Percentiles rank a stretch among this genome's conserved stretches.
Conservation (phyloP, 1,139 yeast genomes). For the Protomyces inouyei region DNA sequence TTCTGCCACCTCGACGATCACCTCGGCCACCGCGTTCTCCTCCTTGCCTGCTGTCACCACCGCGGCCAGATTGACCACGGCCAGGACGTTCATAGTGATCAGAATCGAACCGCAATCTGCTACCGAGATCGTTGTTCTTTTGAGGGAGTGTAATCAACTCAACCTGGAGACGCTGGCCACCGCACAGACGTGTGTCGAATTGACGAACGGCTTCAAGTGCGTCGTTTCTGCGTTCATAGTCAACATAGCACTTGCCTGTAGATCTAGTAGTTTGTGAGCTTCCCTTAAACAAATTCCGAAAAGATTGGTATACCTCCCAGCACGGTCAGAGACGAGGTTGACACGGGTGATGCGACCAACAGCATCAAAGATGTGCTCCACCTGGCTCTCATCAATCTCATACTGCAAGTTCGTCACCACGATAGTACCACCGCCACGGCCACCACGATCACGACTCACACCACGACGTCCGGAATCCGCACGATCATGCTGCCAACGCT, state of each 20-base stretch:
- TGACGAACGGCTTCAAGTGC: neutral
- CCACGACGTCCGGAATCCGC: neutral
- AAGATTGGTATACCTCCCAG: conserved; percentile 9
- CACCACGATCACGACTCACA: neutral
- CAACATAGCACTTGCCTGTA: neutral
- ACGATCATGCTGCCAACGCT: conserved; percentile 18
- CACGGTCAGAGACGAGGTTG: conserved; percentile 19
- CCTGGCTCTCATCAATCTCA: conserved; percentile 4
- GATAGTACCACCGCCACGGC: neutral
- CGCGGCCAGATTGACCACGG: neutral
- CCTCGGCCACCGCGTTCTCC: neutral
- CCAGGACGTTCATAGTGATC: neutral
- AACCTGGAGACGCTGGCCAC: neutral
- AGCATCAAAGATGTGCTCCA: conserved; percentile 11
- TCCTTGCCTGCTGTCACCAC: neutral
- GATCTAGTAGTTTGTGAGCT: neutral
- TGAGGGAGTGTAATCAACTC: neutral
- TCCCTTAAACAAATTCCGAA: neutral
- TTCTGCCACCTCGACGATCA: neutral
- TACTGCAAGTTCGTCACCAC: conserved; percentile 1
- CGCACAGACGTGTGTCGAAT: neutral
- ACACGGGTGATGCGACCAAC: conserved; percentile 13
- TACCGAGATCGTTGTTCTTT: neutral
- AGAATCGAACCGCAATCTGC: neutral
- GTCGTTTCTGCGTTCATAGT: neutral